phyloP scores from a whole-genome alignment of 495 filamentous ascomycete species.

The Glarea lozoyensis region DNA sequence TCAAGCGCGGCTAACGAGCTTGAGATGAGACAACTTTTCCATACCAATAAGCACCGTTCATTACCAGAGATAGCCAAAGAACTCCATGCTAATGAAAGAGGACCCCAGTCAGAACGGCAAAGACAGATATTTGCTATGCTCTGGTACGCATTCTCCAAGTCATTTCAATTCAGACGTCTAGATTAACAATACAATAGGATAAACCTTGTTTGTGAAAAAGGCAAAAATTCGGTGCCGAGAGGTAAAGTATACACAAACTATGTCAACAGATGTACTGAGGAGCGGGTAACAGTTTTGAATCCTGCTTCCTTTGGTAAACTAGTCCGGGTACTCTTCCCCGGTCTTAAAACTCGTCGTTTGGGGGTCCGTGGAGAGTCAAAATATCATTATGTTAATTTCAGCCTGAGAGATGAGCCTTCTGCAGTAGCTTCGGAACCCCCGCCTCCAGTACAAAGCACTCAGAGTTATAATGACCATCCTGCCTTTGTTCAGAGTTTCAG shows the following conservation, averaged over 20 bases:
- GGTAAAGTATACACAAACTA: slow-evolving; percentile 92
- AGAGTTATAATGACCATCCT: slow-evolving; percentile 31
- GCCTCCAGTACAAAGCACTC: slow-evolving; percentile 23
- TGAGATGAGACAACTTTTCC: slow-evolving; percentile 79
- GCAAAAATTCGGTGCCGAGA: slow-evolving; percentile 76
- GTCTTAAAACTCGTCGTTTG: slow-evolving; percentile 81
- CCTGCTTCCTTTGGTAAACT: slow-evolving; percentile 97
- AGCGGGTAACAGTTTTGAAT: slow-evolving; percentile 87
- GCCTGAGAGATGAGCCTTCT: slow-evolving; percentile 54
- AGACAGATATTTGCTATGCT: slow-evolving; percentile 98
- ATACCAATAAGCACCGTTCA: slow-evolving; percentile 60
- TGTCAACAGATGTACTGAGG: slow-evolving; percentile 78
- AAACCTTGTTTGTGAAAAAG: slow-evolving; percentile 68
- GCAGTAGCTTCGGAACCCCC: slow-evolving; percentile 32
- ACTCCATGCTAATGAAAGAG: slow-evolving; percentile 50
- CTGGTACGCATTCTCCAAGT: slow-evolving; percentile 51
- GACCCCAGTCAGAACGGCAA: slow-evolving; percentile 80
- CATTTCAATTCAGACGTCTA: neutral
- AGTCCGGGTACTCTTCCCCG: slow-evolving; percentile 90
- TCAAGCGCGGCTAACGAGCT: slow-evolving; percentile 81
- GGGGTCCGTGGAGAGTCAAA: slow-evolving; percentile 96
- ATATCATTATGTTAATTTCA: slow-evolving; percentile 93
- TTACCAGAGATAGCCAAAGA: slow-evolving; percentile 79
- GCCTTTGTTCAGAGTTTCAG: slow-evolving; percentile 30
- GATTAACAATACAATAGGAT: slow-evolving; percentile 47